Evolutionary conservation across 2,329 filamentous ascomycete genomes (phyloP), one percentile per base, ranked within the genome.

Genomic region (Trichophaea hybrida): DNA sequence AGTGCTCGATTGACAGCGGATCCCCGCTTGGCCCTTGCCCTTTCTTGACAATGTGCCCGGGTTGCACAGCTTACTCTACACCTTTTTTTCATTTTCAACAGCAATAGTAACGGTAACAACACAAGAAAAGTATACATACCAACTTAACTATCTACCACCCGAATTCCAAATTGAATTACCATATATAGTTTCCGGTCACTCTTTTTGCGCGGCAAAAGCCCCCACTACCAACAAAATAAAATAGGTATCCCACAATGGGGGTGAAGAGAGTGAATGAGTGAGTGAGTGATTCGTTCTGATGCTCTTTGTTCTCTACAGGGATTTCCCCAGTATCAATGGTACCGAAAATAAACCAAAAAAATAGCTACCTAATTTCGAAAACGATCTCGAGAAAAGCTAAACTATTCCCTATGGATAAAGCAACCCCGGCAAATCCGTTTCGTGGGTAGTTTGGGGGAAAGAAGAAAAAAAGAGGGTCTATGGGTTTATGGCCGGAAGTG

Each of bases 1-100:
- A 24, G 31, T 51, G 48, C 31, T 51, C 31, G n/a, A 51, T 51
- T 51, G 48, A 51, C 48, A 51, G 48, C 48, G 48, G 48, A 51
- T 43, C 38, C 38, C 38, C 38, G 38, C 38, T 24, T 24, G 24
- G 24, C 24, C 24, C 24, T 24, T 24, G 24, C 24, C 24, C 24
- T 24, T 24, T 24, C 24, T 3, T 24, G 24, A 24, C 24, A 24
- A 24, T 24, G 24, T 24, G 24, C 24, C 24, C 24, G 24, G 24
- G 24, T 24, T 24, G 40, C 24, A 46, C 40, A 17, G n/a, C 7
- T n/a, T n/a, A n/a, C n/a, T n/a, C n/a, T n/a, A n/a, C 40, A 17
- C 40, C 24, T 46, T 13, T 13, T n/a, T 46, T 17, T 17, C 38
- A 13, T 46, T 46, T 13, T 46, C 10, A 43, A 43, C 10, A 15